Evolutionary conservation across 2,329 filamentous ascomycete genomes (phyloP).

Genomic region (Nectriaceae sp.): DNA sequence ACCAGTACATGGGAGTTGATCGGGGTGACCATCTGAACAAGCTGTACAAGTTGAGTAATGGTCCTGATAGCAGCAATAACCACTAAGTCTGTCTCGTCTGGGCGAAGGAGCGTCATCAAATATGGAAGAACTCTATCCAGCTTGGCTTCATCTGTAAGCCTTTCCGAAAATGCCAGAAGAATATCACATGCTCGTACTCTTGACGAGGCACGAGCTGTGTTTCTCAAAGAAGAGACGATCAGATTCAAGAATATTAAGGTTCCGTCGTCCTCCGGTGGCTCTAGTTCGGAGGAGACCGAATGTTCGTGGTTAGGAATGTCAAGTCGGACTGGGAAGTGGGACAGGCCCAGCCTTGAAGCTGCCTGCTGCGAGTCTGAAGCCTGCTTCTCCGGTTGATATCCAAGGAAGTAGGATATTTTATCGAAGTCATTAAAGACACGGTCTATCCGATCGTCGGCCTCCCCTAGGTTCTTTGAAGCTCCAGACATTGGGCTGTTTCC

Average conservation of each 20-base stretch:
- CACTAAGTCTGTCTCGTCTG: conserved; percentile 81
- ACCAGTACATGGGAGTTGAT: conserved; percentile 71
- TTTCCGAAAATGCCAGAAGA: conserved; percentile 86
- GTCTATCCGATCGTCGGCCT: conserved; percentile 92
- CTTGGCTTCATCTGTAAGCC: conserved; percentile 92
- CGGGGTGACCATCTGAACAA: conserved; percentile 85
- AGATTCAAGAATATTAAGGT: conserved; percentile 90
- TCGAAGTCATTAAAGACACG: conserved; percentile 94
- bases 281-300: conserved; percentile 60
- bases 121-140: conserved; percentile 92
- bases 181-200: conserved; percentile 89
- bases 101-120: conserved; percentile 72
- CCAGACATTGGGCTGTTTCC: conserved; percentile 73
- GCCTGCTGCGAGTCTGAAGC: conserved; percentile 27
- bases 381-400: conserved; percentile 61
- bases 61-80: conserved; percentile 83
- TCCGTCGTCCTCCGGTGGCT: conserved; percentile 76
- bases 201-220: conserved; percentile 85
- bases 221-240: conserved; percentile 84
- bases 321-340: conserved; percentile 77
- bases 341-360: conserved; percentile 50
- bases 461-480: conserved; percentile 69
- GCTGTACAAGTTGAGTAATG: conserved; percentile 82
- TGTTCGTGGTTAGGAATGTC: conserved; percentile 86
- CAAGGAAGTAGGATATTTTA: conserved; percentile 94